Percentiles rank a stretch among this genome's conserved stretches.
Conservation (phyloP, 2,329 filamentous ascomycete species). For the Bipolaris bicolor region DNA sequence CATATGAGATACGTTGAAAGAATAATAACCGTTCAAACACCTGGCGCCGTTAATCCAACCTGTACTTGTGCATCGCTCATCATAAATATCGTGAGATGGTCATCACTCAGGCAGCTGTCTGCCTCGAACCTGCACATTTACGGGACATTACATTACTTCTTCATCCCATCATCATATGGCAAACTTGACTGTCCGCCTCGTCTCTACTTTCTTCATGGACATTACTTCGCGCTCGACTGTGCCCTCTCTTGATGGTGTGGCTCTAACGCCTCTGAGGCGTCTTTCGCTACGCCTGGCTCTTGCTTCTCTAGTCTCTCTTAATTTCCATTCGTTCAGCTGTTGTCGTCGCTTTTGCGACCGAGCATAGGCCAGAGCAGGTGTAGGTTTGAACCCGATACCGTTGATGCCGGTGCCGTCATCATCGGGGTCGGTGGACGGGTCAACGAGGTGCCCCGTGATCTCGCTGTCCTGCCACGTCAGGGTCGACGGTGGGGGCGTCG, state of each 20-base stretch:
- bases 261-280: constrained; percentile 47
- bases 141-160: constrained; percentile 27
- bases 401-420: constrained; percentile 70
- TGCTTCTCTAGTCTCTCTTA: constrained; percentile 64
- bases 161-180: constrained; percentile 20
- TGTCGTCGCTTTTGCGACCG: constrained; percentile 62
- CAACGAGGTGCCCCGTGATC: constrained; percentile 64
- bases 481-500: constrained; percentile 41
- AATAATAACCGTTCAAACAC: constrained; percentile 3
- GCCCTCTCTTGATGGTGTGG: constrained; percentile 34
- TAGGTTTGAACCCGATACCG: constrained; percentile 68
- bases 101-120: constrained; percentile 17
- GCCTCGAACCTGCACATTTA: neutral
- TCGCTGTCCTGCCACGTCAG: constrained; percentile 65
- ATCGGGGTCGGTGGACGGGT: constrained; percentile 58
- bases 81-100: constrained; percentile 31
- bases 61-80: constrained; percentile 6
- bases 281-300: constrained; percentile 62
- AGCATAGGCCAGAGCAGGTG: constrained; percentile 63
- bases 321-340: constrained; percentile 66
- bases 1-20: neutral
- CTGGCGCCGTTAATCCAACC: constrained; percentile 12
- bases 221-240: constrained; percentile 37
- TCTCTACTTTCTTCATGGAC: constrained; percentile 20
- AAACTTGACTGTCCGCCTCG: constrained; percentile 41